These are phyloP conservation scores for Termitomyces sp. DNA, from an alignment of 768 basidiomycete species.

Conservation along the genomic window DNA sequence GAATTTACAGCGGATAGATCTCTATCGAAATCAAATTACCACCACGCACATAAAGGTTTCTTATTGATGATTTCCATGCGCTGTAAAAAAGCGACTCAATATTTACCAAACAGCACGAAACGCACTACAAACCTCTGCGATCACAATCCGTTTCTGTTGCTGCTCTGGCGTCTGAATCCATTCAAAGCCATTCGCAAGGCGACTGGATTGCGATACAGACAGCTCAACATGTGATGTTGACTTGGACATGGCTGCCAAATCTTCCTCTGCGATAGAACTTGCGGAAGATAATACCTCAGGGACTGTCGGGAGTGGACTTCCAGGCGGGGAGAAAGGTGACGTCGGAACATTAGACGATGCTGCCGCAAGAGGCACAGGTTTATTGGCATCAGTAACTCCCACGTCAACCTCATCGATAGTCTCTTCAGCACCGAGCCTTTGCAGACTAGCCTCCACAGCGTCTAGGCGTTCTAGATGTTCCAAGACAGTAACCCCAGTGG, in stretches of 20 bases:
- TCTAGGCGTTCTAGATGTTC: conserved; percentile 84
- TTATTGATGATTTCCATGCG: conserved; percentile 68
- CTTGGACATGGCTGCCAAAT: conserved; percentile 69
- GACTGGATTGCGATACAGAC: conserved; percentile 28
- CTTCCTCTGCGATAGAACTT: conserved; percentile 62
- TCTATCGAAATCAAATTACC: conserved; percentile 33
- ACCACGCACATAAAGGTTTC: conserved; percentile 68
- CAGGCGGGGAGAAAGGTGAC: conserved; percentile 52
- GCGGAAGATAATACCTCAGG: conserved; percentile 48
- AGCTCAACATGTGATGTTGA: conserved; percentile 68
- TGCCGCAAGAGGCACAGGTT: conserved; percentile 16
- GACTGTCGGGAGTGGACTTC: conserved; percentile 54
- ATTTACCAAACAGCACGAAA: not conserved
- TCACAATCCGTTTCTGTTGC: conserved; percentile 49
- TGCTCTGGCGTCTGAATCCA: conserved; percentile 38
- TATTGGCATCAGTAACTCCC: conserved; percentile 36
- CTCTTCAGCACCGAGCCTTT: conserved; percentile 62
- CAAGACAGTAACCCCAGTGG: conserved; percentile 80
- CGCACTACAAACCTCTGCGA: conserved; percentile 54
- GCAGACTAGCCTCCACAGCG: conserved; percentile 72
- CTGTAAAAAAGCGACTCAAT: conserved; percentile 26
- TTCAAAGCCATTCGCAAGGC: conserved; percentile 33
- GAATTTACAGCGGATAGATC: conserved; percentile 13
- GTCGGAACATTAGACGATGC: conserved; percentile 26
- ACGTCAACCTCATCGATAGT: conserved; percentile 51